Evolutionary conservation across 1,139 yeast genomes (phyloP).

Genomic region (Kodamaea fungicola): DNA sequence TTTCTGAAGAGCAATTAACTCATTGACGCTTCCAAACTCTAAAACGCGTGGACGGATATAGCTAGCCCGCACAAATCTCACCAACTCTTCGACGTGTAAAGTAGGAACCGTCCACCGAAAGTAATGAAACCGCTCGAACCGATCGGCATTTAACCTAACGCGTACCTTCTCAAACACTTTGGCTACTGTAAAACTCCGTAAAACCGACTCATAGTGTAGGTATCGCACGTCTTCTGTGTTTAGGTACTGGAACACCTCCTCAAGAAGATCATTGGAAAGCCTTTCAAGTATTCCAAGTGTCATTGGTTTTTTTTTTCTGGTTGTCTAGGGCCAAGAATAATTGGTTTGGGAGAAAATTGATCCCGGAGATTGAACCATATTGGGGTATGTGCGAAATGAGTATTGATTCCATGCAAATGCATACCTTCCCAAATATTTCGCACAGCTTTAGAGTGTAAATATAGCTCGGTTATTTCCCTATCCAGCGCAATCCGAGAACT

Average conservation of each 20-base stretch:
- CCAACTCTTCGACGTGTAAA: conserved; percentile 1
- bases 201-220: conserved; percentile 1
- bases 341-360: too few species aligned
- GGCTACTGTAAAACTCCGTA: not conserved
- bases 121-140: conserved; percentile 1
- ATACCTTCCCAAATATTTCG: too few species aligned
- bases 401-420: too few species aligned
- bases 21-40: not conserved
- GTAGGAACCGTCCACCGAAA: not conserved
- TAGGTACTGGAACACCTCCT: conserved; percentile 1
- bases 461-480: too few species aligned
- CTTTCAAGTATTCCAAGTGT: conserved; percentile 1
- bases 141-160: not conserved
- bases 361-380: too few species aligned
- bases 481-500: too few species aligned
- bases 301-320: too few species aligned
- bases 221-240: conserved; percentile 1
- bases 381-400: too few species aligned
- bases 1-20: not conserved
- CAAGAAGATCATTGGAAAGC: conserved; percentile 1
- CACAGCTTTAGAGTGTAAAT: too few species aligned
- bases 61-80: conserved; percentile 1
- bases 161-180: conserved; percentile 1
- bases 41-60: not conserved
- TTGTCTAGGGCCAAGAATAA: too few species aligned